phyloP scores from a whole-genome alignment of 192 early-diverging fungal species.

The Backusella macrospora region DNA sequence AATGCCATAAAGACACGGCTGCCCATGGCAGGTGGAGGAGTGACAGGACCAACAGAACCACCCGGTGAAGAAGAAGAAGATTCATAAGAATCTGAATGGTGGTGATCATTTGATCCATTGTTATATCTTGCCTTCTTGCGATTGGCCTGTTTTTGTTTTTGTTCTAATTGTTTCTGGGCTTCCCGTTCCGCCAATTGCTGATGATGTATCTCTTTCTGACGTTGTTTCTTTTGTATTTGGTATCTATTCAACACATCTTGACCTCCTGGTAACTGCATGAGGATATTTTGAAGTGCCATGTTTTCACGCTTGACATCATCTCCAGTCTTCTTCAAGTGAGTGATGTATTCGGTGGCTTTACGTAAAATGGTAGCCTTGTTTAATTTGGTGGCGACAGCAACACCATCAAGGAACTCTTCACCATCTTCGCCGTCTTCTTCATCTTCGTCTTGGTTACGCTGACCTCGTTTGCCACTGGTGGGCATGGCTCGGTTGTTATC shows the following conservation, averaged over 20 bases:
- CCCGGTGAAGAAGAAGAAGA: slow-evolving; percentile 31
- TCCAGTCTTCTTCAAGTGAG: slow-evolving; percentile 51
- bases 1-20: slow-evolving; percentile 59
- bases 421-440: slow-evolving; percentile 61
- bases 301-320: slow-evolving; percentile 51
- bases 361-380: slow-evolving; percentile 94
- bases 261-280: slow-evolving; percentile 51
- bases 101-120: not conserved
- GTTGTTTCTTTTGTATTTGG: slow-evolving; percentile 19
- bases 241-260: slow-evolving; percentile 35
- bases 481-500: slow-evolving; percentile 34
- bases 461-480: slow-evolving; percentile 20
- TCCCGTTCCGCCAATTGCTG: slow-evolving; percentile 14
- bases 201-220: slow-evolving; percentile 9
- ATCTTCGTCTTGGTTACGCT: slow-evolving; percentile 30
- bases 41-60: slow-evolving; percentile 22
- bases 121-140: slow-evolving; percentile 12
- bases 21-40: slow-evolving; percentile 37
- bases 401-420: slow-evolving; percentile 74
- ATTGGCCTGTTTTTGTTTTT: slow-evolving; percentile 19
- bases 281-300: slow-evolving; percentile 42
- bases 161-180: slow-evolving; percentile 16
- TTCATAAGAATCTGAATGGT: slow-evolving; percentile 8
- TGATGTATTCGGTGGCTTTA: slow-evolving; percentile 93
- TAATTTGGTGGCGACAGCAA: slow-evolving; percentile 81